Percentiles rank a stretch among this genome's conserved stretches.
Evolutionary conservation across 208 protist species (phyloP).

Genomic region (Crithidia thermophila): DNA sequence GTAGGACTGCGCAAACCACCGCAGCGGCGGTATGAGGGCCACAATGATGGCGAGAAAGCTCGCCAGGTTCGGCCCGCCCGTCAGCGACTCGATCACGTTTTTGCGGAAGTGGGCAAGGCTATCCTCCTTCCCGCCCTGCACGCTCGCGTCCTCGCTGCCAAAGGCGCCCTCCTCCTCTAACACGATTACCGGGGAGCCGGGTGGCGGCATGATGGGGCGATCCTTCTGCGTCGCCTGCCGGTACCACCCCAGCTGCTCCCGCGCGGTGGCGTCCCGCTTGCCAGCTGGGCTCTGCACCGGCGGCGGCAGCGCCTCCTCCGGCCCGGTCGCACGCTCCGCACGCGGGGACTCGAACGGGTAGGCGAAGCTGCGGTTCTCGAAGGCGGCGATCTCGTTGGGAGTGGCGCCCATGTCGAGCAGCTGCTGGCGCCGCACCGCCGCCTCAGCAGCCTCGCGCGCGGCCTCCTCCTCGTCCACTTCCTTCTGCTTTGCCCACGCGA

Average conservation of each 20-base stretch:
- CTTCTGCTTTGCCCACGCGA: conserved; percentile 29
- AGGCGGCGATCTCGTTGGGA: neutral
- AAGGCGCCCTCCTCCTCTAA: conserved; percentile 3
- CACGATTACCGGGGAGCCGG: conserved; percentile 7
- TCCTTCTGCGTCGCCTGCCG: conserved; percentile 23
- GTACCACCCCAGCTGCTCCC: conserved; percentile 54
- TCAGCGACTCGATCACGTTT: conserved; percentile 30
- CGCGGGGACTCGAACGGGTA: conserved; percentile 26
- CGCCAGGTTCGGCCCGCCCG: conserved; percentile 43
- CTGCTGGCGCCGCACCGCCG: neutral
- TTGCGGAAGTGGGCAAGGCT: conserved; percentile 6
- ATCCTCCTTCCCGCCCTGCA: neutral
- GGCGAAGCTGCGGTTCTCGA: conserved; percentile 30
- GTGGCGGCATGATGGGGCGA: conserved; percentile 25
- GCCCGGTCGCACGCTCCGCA: no score
- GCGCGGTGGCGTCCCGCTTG: conserved; percentile 28
- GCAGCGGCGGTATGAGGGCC: conserved; percentile 61
- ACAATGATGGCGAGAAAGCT: conserved; percentile 58
- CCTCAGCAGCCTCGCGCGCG: neutral
- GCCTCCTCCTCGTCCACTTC: conserved; percentile 24
- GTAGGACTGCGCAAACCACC: conserved; percentile 50
- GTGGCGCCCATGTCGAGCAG: neutral
- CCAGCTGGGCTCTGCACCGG: no score
- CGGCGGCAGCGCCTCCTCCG: neutral
- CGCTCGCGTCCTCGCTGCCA: neutral